Evolutionary conservation across 257 asterid species (phyloP), one percentile per base, ranked within the genome.

Genomic region (Striga asiatica): DNA sequence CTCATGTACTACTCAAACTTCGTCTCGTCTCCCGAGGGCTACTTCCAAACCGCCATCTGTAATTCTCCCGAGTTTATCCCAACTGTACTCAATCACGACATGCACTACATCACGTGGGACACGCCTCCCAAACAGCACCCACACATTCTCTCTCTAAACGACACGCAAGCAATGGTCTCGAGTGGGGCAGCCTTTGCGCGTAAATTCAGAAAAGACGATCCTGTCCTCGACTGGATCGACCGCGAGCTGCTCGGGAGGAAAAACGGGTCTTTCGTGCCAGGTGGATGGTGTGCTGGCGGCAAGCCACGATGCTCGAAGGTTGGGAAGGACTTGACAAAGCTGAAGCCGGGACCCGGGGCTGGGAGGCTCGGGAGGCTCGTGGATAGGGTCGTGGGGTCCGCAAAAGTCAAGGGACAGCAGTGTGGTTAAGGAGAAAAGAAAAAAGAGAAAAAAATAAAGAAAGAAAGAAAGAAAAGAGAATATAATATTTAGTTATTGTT

Each of bases 71-170:
- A 74, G 21, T 84, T 78, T 43, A 47, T 29, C 2, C 71, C 75
- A 0, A 81, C 95, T 0, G 85, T 76, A 4, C 59, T 80, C 25
- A 88, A 88, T 77, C 84, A 78, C 23, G 97, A 88, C 63, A 71
- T 88, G 95, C 95, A 88, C 67, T 84, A 59, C 18, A 82, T 88
- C 23, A 46, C 93, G 4, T 84, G 97, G 97, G 97, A 88, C 31
- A 1, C 0, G 13, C 97, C 97, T 8, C 97, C 94, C 0, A 59
- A 59, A 66, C 95, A 88, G 65, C 97, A 88, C 50, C 97, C 97
- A 0, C 91, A 66, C 46, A 41, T 60, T 0, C 78, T 88, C 47
- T 28, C 74, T 58, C 25, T 84, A 1, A 76, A 80, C 17, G 84
- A 88, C 67, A 71, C 89, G 1, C 46, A 46, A 2, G 62, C 24